Evolutionary conservation across 2,329 filamentous ascomycete species (phyloP).

Genomic region (Hymenoscyphus occultus): DNA sequence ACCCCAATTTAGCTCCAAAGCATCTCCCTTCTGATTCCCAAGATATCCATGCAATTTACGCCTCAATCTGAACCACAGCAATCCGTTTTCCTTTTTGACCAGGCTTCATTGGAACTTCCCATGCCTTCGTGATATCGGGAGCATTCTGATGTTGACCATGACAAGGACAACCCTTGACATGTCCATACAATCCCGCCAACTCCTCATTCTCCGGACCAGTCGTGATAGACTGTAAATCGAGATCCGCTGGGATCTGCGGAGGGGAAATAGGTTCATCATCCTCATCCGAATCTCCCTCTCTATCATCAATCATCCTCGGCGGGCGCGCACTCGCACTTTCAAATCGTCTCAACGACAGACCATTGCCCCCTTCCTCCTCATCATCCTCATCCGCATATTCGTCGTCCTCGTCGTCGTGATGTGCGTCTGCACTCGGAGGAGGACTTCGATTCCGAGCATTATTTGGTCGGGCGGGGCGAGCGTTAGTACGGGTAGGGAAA

Average conservation of each 20-base stretch:
- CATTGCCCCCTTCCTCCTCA: constrained; percentile 23
- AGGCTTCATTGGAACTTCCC: constrained; percentile 24
- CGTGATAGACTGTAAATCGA: constrained; percentile 23
- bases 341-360: constrained; percentile 22
- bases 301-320: constrained; percentile 24
- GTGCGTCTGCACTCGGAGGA: constrained; percentile 12
- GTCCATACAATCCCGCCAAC: constrained; percentile 21
- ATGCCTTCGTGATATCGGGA: constrained; percentile 21
- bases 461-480: neutral
- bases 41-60: neutral
- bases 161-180: constrained; percentile 24
- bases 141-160: constrained; percentile 18
- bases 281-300: constrained; percentile 15
- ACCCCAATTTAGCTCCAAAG: neutral
- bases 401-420: constrained; percentile 11
- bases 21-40: neutral
- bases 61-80: constrained; percentile 18
- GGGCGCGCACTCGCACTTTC: constrained; percentile 20
- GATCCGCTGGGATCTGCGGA: constrained; percentile 13
- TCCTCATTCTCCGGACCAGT: constrained; percentile 17
- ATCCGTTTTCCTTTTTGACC: constrained; percentile 13
- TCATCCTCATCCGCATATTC: constrained; percentile 19
- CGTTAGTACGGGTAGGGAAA: constrained; percentile 8
- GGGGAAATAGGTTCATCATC: constrained; percentile 12
- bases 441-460: constrained; percentile 15